Evolutionary conservation across 2,329 filamentous ascomycete genomes (phyloP), one percentile per base, ranked within the genome.

Genomic region (Hymenoscyphus repandus): DNA sequence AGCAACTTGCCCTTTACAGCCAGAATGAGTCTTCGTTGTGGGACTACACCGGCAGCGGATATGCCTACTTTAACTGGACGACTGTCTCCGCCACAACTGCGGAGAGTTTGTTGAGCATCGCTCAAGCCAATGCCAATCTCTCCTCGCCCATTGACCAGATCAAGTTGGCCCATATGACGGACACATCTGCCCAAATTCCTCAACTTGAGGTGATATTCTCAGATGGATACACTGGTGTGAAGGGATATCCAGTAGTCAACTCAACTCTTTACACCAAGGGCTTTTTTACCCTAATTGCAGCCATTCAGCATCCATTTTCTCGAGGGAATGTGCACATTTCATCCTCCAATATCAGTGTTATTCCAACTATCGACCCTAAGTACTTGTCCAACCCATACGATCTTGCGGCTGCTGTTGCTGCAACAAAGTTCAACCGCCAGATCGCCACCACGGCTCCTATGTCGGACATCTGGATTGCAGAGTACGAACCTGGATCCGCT

Each of bases 261-360:
- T 49, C 47, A 5, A 22, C 53, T 5, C 49, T 62, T 9, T 60
- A 56, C 33, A 52, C 53, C n/a, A 41, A 49, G 3, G 53, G 50
- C 2, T 58, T 56, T 44, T 58, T 59, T 46, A 49, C 58, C 1
- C 66, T 77, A 45, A 74, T 75, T 46, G 70, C 74, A 0, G 76
- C 76, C 51, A 73, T 81, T 22, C 76, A 77, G 55, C 82, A 73
- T 53, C 68, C 82, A 0, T 76, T 81, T 61, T 78, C 75, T 3
- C 74, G 77, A 0, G 82, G 82, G 1, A 72, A 70, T 36, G 74
- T 80, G 41, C 82, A 85, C 65, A 79, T 83, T 55, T 64, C 64
- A 10, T 67, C 69, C 2, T 49, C 68, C 0, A 65, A 72, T 15
- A 60, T 70, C 12, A 59, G 64, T 3, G 68, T 68, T 3, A 56